Evolutionary conservation across 179 eudicot species (phyloP), one percentile per base, ranked within the genome.

Genomic region (Vitellaria paradoxa): DNA sequence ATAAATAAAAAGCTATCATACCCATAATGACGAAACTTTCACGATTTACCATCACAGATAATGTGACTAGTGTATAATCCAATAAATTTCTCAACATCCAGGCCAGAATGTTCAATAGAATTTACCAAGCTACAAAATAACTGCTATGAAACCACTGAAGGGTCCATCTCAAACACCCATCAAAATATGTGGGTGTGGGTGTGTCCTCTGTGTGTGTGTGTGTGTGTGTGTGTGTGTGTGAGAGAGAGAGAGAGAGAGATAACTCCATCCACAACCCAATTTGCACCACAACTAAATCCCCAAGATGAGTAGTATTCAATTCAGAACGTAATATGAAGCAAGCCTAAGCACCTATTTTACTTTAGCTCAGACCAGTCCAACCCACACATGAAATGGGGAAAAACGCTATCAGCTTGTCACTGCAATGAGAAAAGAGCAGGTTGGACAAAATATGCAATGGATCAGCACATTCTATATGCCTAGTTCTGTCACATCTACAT

Each of bases 351-450:
- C 47, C n/a, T 69, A 57, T 30, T 69, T 49, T 21, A 47, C 40
- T 49, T 69, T 50, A 69, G 40, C 40, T 23, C 60, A 65, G 45
- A 67, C 23, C 50, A 45, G 18, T 13, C 17, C 13, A 20, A 15
- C 24, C 74, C 23, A 50, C 13, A n/a, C 7, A 53, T 59, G 49
- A 24, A 37, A 52, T 8, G 46, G 20, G 57, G 40, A 49, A 69
- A 69, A 69, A 21, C 24, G 14, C 37, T 1, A 69, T 69, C 52
- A 70, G 61, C 74, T 70, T 24, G 62, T 70, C 24, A 30, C 20
- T 24, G 40, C 50, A 24, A 24, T 26, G 47, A 50, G 55, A 50
- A 37, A 23, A 71, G 60, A 23, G 42, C 12, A 50, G 26, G 40
- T 13, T 17, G 6, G 55, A 69, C 3, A 50, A 53, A 47, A 24